Evolutionary conservation across 768 basidiomycete species (phyloP).

Genomic region (Pulveroboletus sp.): DNA sequence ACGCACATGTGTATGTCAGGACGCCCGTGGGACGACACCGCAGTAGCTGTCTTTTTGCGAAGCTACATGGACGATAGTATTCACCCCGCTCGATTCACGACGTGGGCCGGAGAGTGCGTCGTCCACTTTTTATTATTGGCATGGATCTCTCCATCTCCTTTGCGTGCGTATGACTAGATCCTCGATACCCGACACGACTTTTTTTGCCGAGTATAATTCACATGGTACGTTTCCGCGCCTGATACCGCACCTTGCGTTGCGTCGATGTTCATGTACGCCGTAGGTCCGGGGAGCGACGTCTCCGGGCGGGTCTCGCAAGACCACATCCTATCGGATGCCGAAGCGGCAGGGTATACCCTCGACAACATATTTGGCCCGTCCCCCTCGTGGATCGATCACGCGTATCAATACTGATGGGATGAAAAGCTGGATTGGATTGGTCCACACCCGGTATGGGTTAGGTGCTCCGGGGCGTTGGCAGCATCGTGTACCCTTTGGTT

Average conservation of each 20-base stretch:
- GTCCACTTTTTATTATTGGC: no score
- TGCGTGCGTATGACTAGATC: no score
- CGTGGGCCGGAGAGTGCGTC: constrained; percentile 32
- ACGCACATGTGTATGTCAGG: constrained; percentile 12
- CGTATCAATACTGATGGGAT: constrained; percentile 33
- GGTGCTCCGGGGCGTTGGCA: no score
- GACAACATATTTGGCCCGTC: constrained; percentile 47
- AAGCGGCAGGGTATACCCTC: constrained; percentile 36
- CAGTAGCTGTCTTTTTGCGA: constrained; percentile 50
- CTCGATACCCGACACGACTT: constrained; percentile 50
- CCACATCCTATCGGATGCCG: constrained; percentile 39
- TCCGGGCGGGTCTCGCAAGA: constrained; percentile 43
- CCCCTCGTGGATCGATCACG: constrained; percentile 56
- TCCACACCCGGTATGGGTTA: no score
- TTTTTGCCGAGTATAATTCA: constrained; percentile 58
- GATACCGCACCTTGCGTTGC: no score
- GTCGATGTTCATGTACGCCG: not conserved
- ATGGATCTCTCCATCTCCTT: no score
- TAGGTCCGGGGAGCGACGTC: constrained; percentile 55
- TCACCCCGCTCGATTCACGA: constrained; percentile 47
- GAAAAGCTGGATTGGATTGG: no score
- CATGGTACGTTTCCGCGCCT: no score
- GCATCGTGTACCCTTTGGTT: no score
- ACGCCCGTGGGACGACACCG: constrained; percentile 63
- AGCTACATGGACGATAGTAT: constrained; percentile 62